Conservation (phyloP, 306 rosid genomes). For the Pterocarpus macrocarpus region DNA sequence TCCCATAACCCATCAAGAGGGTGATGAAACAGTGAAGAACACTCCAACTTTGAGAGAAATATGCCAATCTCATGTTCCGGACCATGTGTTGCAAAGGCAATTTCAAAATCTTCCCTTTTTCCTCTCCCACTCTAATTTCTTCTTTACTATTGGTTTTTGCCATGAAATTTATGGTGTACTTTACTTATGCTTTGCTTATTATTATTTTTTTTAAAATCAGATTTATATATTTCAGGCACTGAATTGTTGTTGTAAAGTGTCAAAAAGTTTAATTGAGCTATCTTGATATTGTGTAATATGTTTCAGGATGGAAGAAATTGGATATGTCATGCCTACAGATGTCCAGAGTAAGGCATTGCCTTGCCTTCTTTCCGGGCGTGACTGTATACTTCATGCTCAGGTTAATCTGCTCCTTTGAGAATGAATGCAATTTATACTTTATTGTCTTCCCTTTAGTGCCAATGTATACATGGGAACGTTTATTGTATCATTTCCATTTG, state of each 20-base stretch:
- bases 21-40: background rate
- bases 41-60: slow-evolving; percentile 63
- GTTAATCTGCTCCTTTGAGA: slow-evolving; percentile 54
- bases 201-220: background rate
- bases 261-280: background rate
- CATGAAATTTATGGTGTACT: background rate
- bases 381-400: slow-evolving; percentile 95
- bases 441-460: background rate
- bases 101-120: background rate
- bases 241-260: background rate
- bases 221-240: background rate
- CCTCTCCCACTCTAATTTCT: background rate
- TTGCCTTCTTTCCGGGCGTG: slow-evolving; percentile 71
- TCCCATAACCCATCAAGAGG: slow-evolving; percentile 33
- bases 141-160: background rate
- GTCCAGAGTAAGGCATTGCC: slow-evolving; percentile 82
- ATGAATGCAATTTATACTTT: background rate
- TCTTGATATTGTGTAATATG: slow-evolving; percentile 3
- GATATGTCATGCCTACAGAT: slow-evolving; percentile 75
- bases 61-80: slow-evolving; percentile 71
- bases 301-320: slow-evolving; percentile 84
- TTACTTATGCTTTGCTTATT: slow-evolving; percentile 10
- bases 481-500: background rate
- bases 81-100: slow-evolving; percentile 67
- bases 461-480: background rate